Conservation (phyloP, 805 yeast species). For the Zygotorulaspora florentina region DNA sequence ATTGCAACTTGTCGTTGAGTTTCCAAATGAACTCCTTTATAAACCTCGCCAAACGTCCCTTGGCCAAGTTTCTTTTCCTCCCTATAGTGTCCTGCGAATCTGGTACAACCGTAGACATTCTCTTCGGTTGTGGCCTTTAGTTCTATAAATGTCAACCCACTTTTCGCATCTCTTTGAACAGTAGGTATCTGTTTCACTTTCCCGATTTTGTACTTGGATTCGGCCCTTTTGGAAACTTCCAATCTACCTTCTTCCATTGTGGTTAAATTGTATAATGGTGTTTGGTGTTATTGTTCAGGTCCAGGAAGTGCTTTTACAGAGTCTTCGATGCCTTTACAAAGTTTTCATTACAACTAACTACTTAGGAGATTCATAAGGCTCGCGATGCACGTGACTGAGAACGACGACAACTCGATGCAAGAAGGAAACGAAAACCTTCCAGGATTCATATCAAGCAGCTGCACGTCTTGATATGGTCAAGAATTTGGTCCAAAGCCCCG, state of each 20-base stretch:
- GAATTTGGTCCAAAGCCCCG: too few relatives aligned
- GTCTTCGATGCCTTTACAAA: too few relatives aligned
- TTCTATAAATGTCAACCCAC: constrained; percentile 28
- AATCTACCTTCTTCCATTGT: constrained; percentile 4
- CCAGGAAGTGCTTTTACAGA: too few relatives aligned
- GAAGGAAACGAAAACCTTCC: too few relatives aligned
- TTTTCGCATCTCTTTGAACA: constrained; percentile 26
- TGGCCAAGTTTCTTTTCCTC: constrained; percentile 59
- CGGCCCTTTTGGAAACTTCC: constrained; percentile 11
- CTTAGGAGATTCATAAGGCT: too few relatives aligned
- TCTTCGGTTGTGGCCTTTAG: constrained; percentile 25
- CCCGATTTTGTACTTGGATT: constrained; percentile 33
- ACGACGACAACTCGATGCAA: too few relatives aligned
- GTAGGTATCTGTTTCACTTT: constrained; percentile 34
- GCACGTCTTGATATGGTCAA: too few relatives aligned
- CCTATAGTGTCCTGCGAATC: constrained; percentile 28
- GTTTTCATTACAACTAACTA: too few relatives aligned
- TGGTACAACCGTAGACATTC: constrained; percentile 33
- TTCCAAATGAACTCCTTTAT: constrained; percentile 56
- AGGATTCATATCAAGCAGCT: too few relatives aligned
- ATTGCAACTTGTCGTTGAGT: constrained; percentile 71
- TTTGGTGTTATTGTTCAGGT: too few relatives aligned
- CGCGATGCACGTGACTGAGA: too few relatives aligned
- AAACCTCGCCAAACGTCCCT: constrained; percentile 89
- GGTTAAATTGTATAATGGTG: neutral